phyloP scores from a whole-genome alignment of 2,329 filamentous ascomycete genomes.

The Clonostachys sp. region DNA sequence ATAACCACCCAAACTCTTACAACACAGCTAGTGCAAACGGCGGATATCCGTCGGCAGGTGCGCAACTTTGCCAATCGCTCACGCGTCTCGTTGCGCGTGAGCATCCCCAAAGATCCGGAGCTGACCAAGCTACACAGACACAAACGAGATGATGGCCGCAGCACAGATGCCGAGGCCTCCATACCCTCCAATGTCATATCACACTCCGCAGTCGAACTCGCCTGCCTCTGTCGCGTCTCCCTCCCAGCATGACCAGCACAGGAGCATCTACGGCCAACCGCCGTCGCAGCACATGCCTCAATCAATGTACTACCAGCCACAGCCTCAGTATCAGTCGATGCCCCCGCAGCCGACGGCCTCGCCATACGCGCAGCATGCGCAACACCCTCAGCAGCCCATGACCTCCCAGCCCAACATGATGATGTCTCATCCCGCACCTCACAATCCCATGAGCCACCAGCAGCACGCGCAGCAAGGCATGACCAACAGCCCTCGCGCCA shows the following conservation, averaged over 20 bases:
- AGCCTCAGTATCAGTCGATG: constrained; percentile 61
- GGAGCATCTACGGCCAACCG: constrained; percentile 79
- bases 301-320: constrained; percentile 70
- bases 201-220: constrained; percentile 92
- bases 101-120: constrained; percentile 9
- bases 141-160: constrained; percentile 64
- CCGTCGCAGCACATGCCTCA: constrained; percentile 73
- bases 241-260: constrained; percentile 83
- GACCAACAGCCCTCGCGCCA: constrained; percentile 57
- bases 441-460: constrained; percentile 56
- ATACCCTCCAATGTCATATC: constrained; percentile 86
- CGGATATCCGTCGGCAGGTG: constrained; percentile 84
- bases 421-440: constrained; percentile 56
- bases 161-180: constrained; percentile 67
- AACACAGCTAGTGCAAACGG: constrained; percentile 76
- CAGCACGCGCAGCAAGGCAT: constrained; percentile 52
- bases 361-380: constrained; percentile 56
- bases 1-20: constrained; percentile 76
- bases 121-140: constrained; percentile 32
- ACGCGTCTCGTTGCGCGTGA: neutral
- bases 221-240: constrained; percentile 90
- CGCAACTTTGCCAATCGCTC: constrained; percentile 27
- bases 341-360: constrained; percentile 55
- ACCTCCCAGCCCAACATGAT: constrained; percentile 62
- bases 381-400: constrained; percentile 49